These are phyloP conservation scores for Chlamydomonas incerta DNA, from an alignment of 139 green algal genomes.

Conservation along the genomic window DNA sequence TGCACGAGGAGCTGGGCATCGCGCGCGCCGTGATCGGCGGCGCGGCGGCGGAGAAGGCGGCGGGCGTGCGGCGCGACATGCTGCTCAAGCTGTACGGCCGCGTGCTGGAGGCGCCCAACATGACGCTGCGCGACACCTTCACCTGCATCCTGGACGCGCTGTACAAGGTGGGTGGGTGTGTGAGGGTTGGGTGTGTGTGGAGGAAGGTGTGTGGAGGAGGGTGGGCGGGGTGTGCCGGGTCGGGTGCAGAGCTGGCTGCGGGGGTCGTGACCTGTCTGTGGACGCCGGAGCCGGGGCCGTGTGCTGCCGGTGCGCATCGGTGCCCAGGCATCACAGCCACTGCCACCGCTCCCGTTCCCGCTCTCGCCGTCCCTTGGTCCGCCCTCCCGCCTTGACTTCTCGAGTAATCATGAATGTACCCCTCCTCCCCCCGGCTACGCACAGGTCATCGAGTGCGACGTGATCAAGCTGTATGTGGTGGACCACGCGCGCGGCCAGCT, in stretches of 20 bases:
- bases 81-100: conserved; percentile 34
- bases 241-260: no score
- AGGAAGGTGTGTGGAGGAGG: not conserved
- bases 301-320: no score
- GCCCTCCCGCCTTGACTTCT: no score
- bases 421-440: no score
- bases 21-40: not conserved
- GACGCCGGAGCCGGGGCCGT: no score
- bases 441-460: conserved; percentile 41
- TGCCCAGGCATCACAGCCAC: no score
- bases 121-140: conserved; percentile 39
- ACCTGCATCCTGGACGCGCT: conserved; percentile 20
- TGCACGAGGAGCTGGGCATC: conserved; percentile 31
- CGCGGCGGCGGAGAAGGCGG: conserved; percentile 35
- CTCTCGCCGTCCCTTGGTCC: no score
- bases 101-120: conserved; percentile 29
- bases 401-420: no score
- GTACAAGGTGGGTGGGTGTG: conserved; percentile 21
- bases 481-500: conserved; percentile 25
- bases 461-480: conserved; percentile 41
- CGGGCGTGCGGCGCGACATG: conserved; percentile 2
- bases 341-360: no score
- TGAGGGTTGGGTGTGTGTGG: no score
- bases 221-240: not conserved
- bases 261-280: no score